phyloP scores from a whole-genome alignment of 2,329 filamentous ascomycete species.

The Sclerotinia spermophila region DNA sequence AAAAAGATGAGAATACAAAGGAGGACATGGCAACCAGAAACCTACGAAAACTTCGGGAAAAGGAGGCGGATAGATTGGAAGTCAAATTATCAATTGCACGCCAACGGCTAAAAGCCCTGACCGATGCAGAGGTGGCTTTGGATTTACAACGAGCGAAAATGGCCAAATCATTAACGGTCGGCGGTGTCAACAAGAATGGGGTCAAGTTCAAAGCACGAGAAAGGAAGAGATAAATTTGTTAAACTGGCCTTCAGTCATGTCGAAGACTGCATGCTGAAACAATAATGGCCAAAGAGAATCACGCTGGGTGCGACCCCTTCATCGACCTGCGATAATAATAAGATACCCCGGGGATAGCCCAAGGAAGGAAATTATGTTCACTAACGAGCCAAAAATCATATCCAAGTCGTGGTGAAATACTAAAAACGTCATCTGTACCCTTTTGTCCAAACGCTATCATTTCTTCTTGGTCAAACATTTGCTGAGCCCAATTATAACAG shows the following conservation, averaged over 20 bases:
- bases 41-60: slow-evolving; percentile 42
- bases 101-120: slow-evolving; percentile 52
- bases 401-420: slow-evolving; percentile 15
- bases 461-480: slow-evolving; percentile 48
- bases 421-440: slow-evolving; percentile 27
- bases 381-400: slow-evolving; percentile 13
- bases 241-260: slow-evolving; percentile 31
- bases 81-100: slow-evolving; percentile 48
- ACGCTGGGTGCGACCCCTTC: slow-evolving; percentile 2
- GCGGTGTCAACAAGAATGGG: slow-evolving; percentile 56
- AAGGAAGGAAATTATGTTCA: slow-evolving; percentile 12
- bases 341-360: slow-evolving; percentile 15
- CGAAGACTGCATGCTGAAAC: slow-evolving; percentile 31
- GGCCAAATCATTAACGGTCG: slow-evolving; percentile 61
- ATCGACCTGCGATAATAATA: slow-evolving; percentile 19
- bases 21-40: slow-evolving; percentile 33
- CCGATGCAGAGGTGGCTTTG: slow-evolving; percentile 54
- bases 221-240: slow-evolving; percentile 49
- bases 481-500: slow-evolving; percentile 49
- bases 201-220: slow-evolving; percentile 61
- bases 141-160: slow-evolving; percentile 59
- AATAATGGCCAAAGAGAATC: slow-evolving; percentile 16
- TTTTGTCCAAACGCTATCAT: slow-evolving; percentile 25
- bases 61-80: slow-evolving; percentile 48
- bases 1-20: slow-evolving; percentile 18